A percentile compares a stretch with the other conserved stretches of the same genome.
Conservation (phyloP, 2,329 filamentous ascomycete genomes). For the Cordyceps javanica region DNA sequence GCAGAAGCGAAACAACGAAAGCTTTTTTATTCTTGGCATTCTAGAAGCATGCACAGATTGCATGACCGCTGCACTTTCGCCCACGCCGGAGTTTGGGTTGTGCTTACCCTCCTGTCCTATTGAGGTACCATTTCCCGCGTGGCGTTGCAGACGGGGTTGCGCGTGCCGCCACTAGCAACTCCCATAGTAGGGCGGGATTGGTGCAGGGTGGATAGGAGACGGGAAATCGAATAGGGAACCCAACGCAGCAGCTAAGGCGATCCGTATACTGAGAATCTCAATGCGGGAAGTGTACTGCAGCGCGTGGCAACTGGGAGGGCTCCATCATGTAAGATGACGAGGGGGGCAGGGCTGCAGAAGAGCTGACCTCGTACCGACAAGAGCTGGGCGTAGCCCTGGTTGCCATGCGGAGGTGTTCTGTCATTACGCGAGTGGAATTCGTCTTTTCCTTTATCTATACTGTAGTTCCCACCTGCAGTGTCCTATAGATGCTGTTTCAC, state of each 20-base stretch:
- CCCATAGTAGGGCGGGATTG: not conserved
- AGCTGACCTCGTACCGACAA: not conserved
- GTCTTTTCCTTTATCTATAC: slow-evolving; percentile 5
- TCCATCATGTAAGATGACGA: slow-evolving; percentile 11
- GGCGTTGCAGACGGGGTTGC: not conserved
- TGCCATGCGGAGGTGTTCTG: not conserved
- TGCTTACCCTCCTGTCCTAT: slow-evolving; percentile 11
- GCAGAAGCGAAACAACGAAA: not conserved
- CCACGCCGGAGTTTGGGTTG: slow-evolving; percentile 3
- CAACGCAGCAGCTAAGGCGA: not conserved
- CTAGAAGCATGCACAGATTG: not conserved
- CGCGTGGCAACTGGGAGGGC: not conserved
- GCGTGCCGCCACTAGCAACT: not conserved
- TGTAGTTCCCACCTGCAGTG: not conserved
- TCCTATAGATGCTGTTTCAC: not conserved
- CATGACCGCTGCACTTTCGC: not conserved
- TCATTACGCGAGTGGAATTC: not conserved
- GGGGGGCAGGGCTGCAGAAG: not conserved
- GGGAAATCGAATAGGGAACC: not conserved
- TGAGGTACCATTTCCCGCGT: slow-evolving; percentile 8
- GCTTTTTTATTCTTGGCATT: not conserved
- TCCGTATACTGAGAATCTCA: not conserved
- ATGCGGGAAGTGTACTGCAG: not conserved
- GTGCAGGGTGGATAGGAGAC: not conserved
- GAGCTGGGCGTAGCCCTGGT: not conserved